Percentiles rank a stretch among this genome's conserved stretches.
These are phyloP conservation scores for Aquilaria sinensis DNA, from an alignment of 345 rosid genomes.

Conservation along the genomic window DNA sequence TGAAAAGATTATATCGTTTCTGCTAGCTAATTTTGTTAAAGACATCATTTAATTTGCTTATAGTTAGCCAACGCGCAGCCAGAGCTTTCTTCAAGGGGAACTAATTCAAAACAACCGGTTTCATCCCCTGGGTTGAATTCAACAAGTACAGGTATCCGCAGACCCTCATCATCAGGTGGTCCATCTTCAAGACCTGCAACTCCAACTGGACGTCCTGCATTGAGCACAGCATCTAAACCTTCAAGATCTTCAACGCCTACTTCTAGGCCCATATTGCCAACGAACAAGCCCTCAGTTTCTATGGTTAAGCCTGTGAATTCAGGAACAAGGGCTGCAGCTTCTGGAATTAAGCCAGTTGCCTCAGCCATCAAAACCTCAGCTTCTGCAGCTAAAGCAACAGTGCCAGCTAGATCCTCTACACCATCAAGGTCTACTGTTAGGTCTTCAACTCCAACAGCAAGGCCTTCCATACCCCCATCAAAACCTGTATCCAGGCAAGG, in stretches of 20 bases:
- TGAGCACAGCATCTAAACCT: slow-evolving; percentile 48
- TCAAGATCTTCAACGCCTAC: slow-evolving; percentile 86
- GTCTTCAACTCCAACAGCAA: slow-evolving; percentile 86
- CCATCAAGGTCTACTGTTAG: slow-evolving; percentile 74
- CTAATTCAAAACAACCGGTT: slow-evolving; percentile 53
- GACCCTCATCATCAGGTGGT: slow-evolving; percentile 97
- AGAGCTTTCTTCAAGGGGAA: slow-evolving; percentile 54
- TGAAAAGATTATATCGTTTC: no score
- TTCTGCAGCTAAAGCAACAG: slow-evolving; percentile 40
- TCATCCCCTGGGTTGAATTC: slow-evolving; percentile 73
- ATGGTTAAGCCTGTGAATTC: slow-evolving; percentile 11
- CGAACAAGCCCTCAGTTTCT: slow-evolving; percentile 41
- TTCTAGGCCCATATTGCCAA: slow-evolving; percentile 59
- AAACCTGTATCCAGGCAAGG: slow-evolving; percentile 69
- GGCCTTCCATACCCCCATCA: slow-evolving; percentile 63
- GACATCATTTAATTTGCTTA: slow-evolving; percentile 20
- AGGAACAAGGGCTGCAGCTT: slow-evolving; percentile 9
- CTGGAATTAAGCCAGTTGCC: slow-evolving; percentile 33
- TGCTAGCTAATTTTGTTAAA: slow-evolving; percentile 9
- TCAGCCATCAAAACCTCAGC: slow-evolving; percentile 26
- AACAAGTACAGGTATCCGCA: slow-evolving; percentile 49
- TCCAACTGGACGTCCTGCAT: slow-evolving; percentile 70
- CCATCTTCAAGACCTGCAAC: slow-evolving; percentile 92
- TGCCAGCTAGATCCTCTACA: slow-evolving; percentile 74
- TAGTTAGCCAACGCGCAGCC: slow-evolving; percentile 73